Base-by-base conservation (phyloP, 768 basidiomycete genomes). In the Suillus plorans region DNA sequence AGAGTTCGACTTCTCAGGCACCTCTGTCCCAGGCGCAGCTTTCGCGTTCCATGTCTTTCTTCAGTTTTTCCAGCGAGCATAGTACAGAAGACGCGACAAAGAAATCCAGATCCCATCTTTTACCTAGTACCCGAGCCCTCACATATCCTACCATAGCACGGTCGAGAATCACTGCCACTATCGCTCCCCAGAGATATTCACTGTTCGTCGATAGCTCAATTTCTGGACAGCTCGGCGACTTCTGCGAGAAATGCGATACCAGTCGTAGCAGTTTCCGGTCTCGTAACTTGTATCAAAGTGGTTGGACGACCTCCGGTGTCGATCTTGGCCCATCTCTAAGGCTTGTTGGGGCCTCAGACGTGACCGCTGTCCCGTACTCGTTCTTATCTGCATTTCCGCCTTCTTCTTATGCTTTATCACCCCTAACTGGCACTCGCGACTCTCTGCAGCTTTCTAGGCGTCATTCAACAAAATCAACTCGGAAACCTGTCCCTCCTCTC, bases 401-500 rank as follows among this genome's bases (percentile, higher is more conserved):
- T 37, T 22, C 63, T n/a, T 61, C 64, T 20, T 4, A 58, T 61
- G 12, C 50, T 14, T 22, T n/a, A 0, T 74, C 76, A 13, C 74
- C 74, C 31, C 64, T 74, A 13, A 67, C 62, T 63, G 67, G 69
- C 3, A 45, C 69, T 5, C 66, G 74, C 22, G 76, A 77, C 58
- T 77, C 74, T 36, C 50, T 77, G n/a, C 76, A 74, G 64, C 47
- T 76, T 5, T 67, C 71, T 0, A 69, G 62, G 50, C 66, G 60
- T 2, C 63, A 70, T 4, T 61, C 65, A 41, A 68, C 63, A 41
- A 69, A 57, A 57, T 50, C 34, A 34, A 2, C 52, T 39, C 67
- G 74, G 52, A 68, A 47, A 39, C 68, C 76, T 25, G 44, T 60
- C 0, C 69, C 70, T 34, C 68, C 71, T 6, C 31, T 74, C 47